These are phyloP conservation scores for Colletotrichum simmondsii DNA, from an alignment of 2,329 filamentous ascomycete genomes.

Conservation along the genomic window DNA sequence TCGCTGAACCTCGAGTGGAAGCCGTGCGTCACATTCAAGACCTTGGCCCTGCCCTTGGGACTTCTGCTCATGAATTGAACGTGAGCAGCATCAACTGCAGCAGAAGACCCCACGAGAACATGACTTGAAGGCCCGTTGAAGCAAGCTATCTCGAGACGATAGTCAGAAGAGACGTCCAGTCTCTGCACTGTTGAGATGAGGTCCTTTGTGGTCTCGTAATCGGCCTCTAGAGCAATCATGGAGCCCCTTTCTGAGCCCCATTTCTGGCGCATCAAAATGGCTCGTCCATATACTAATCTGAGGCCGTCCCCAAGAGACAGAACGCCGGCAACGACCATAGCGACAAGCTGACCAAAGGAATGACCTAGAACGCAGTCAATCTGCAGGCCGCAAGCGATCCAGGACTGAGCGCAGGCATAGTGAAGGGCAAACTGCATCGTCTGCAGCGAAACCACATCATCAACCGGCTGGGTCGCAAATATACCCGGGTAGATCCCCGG, in stretches of 20 bases:
- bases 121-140: neutral
- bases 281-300: neutral
- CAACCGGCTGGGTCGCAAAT: neutral
- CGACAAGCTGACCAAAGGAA: neutral
- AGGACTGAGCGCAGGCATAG: neutral
- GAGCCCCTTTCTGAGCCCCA: neutral
- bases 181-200: too few relatives aligned
- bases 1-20: neutral
- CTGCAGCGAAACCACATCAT: neutral
- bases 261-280: neutral
- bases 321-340: neutral
- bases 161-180: too few relatives aligned
- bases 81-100: neutral
- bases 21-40: neutral
- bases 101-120: neutral
- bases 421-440: neutral
- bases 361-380: neutral
- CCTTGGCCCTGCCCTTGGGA: neutral
- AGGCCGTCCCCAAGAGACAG: neutral
- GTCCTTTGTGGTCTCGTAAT: too few relatives aligned
- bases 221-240: too few relatives aligned
- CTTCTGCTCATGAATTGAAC: neutral
- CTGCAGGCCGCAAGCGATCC: neutral
- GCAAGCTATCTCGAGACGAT: neutral
- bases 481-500: neutral